Evolutionary conservation across 2,329 filamentous ascomycete genomes (phyloP).

Genomic region (Colletotrichum camelliae): DNA sequence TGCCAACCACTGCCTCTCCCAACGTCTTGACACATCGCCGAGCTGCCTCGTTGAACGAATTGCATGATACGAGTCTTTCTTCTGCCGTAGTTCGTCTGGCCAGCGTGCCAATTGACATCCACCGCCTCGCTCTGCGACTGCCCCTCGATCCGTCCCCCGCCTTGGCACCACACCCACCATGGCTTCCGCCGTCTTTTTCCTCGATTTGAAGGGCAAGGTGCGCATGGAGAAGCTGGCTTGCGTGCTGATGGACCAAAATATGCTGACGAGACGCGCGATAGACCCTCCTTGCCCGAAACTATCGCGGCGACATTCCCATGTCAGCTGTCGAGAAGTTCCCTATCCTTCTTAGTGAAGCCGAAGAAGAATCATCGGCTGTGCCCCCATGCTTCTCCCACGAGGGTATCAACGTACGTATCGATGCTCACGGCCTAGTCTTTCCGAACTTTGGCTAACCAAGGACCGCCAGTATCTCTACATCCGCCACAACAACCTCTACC

Average conservation of each 20-base stretch:
- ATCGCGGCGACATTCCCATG: conserved; percentile 98
- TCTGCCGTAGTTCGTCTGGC: conserved; percentile 25
- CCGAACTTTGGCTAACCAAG: conserved; percentile 20
- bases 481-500: conserved; percentile 97
- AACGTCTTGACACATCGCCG: background rate
- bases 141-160: conserved; percentile 27
- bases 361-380: conserved; percentile 98
- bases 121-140: conserved; percentile 26
- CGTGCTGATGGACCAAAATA: background rate
- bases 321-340: conserved; percentile 98
- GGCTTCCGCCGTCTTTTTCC: conserved; percentile 98
- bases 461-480: conserved; percentile 89
- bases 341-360: conserved; percentile 92
- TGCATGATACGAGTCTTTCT: conserved; percentile 5
- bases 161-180: conserved; percentile 57
- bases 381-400: conserved; percentile 98
- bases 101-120: conserved; percentile 31
- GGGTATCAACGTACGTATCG: conserved; percentile 85
- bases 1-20: background rate
- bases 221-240: background rate
- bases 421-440: conserved; percentile 3
- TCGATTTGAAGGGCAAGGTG: conserved; percentile 99
- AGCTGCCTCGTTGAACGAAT: background rate
- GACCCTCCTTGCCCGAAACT: conserved; percentile 98
- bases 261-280: conserved; percentile 43